Evolutionary conservation across 192 early-diverging fungal genomes (phyloP).

Genomic region (Gigaspora rosea): DNA sequence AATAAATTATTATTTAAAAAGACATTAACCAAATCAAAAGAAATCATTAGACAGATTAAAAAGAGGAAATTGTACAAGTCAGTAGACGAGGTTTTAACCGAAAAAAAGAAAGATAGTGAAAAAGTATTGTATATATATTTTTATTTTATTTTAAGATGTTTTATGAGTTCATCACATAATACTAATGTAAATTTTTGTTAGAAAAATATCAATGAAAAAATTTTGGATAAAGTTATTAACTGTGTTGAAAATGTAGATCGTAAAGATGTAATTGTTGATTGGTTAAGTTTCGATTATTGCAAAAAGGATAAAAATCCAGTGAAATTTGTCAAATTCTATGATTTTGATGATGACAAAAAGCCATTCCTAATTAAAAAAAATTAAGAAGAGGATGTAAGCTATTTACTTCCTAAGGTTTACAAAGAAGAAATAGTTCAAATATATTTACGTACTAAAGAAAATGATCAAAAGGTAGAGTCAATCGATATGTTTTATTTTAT

Average conservation of each 20-base stretch:
- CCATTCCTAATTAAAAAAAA: no score
- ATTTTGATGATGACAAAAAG: not conserved
- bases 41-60: constrained; percentile 71
- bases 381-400: constrained; percentile 31
- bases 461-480: no score
- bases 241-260: constrained; percentile 8
- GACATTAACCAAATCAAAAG: constrained; percentile 61
- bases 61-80: constrained; percentile 85
- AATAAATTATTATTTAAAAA: not conserved
- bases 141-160: no score
- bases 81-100: constrained; percentile 72
- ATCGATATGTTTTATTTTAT: no score
- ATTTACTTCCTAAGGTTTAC: constrained; percentile 53
- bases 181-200: not conserved
- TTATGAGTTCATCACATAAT: no score
- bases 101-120: constrained; percentile 34
- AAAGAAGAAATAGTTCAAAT: no score
- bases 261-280: constrained; percentile 76
- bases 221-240: no score
- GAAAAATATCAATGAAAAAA: constrained; percentile 60
- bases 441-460: no score
- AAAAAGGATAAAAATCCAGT: constrained; percentile 84
- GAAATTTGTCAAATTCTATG: constrained; percentile 77
- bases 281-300: constrained; percentile 74
- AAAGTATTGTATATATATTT: constrained; percentile 39